Evolutionary conservation across 108 stramenopile species (phyloP).

Genomic region (Nitzschia sp.): DNA sequence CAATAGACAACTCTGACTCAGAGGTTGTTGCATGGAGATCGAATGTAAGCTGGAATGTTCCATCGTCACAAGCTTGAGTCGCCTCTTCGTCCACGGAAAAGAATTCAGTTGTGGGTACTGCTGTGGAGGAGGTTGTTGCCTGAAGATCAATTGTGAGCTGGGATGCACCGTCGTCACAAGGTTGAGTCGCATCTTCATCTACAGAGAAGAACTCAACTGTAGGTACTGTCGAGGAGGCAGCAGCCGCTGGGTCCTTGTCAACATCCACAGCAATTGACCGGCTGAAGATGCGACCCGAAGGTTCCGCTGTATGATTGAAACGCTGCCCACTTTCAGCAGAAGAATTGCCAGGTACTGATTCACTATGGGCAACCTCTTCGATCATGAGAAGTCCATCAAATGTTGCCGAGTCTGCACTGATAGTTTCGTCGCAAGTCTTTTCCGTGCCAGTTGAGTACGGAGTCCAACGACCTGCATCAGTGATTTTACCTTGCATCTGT

Average conservation of each 20-base stretch:
- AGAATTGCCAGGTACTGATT: slow-evolving; percentile 1
- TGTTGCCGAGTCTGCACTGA: neutral
- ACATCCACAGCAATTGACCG: neutral
- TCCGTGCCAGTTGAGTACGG: slow-evolving; percentile 10
- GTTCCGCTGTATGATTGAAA: neutral
- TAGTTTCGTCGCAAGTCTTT: slow-evolving; percentile 8
- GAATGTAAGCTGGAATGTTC: too few relatives aligned
- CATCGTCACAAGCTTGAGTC: too few relatives aligned
- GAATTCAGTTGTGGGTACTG: neutral
- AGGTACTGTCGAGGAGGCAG: too few relatives aligned
- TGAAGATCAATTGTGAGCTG: too few relatives aligned
- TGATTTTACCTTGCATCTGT: neutral
- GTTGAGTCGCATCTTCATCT: too few relatives aligned
- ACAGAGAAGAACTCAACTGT: neutral
- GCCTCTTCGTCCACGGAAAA: neutral
- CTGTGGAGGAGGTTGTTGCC: too few relatives aligned
- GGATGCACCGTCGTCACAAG: too few relatives aligned
- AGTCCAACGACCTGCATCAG: slow-evolving; percentile 7
- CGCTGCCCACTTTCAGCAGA: neutral
- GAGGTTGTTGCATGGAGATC: neutral
- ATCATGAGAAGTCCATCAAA: neutral
- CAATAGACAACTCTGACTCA: slow-evolving; percentile 8
- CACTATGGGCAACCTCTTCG: neutral
- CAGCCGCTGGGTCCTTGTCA: neutral
- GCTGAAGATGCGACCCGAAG: neutral